A percentile compares a stretch with the other conserved stretches of the same genome.
Evolutionary conservation across 129 eudicot genomes (phyloP).

Genomic region (Escallonia rubra): DNA sequence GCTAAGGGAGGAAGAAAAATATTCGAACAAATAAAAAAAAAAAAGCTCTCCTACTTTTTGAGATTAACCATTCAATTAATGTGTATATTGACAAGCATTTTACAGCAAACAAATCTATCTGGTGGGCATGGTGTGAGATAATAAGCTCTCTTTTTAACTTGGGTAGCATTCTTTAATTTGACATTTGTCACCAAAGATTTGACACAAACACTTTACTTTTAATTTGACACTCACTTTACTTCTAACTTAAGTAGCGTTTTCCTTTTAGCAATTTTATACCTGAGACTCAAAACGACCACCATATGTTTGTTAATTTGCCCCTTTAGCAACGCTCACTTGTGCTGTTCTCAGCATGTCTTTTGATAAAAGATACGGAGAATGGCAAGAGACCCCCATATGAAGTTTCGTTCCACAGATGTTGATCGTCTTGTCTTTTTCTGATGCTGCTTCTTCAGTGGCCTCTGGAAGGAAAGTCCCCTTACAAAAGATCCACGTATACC

Average conservation of each 20-base stretch:
- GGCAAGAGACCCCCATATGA: conserved; percentile 94
- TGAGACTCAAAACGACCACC: conserved; percentile 13
- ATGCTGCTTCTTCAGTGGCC: conserved; percentile 73
- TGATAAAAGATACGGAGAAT: conserved; percentile 71
- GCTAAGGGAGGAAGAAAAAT: too few relatives aligned
- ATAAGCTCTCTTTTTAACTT: too few relatives aligned
- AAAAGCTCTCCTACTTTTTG: too few relatives aligned
- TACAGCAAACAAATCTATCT: too few relatives aligned
- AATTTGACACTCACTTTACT: too few relatives aligned
- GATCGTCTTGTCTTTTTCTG: conserved; percentile 80
- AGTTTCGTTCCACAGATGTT: conserved; percentile 80
- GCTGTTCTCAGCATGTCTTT: conserved; percentile 56
- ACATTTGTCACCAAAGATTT: too few relatives aligned
- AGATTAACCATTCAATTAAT: too few relatives aligned
- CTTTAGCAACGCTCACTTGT: conserved; percentile 38
- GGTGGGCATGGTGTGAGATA: too few relatives aligned
- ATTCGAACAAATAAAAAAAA: too few relatives aligned
- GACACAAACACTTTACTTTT: too few relatives aligned
- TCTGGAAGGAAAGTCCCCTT: conserved; percentile 84
- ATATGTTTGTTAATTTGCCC: conserved; percentile 8
- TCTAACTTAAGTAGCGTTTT: too few relatives aligned
- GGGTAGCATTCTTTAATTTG: too few relatives aligned
- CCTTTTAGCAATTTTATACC: not conserved
- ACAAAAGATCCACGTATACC: conserved; percentile 71
- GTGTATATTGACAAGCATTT: not conserved